phyloP scores from a whole-genome alignment of 257 asterid species.

The Solanum chmielewskii region DNA sequence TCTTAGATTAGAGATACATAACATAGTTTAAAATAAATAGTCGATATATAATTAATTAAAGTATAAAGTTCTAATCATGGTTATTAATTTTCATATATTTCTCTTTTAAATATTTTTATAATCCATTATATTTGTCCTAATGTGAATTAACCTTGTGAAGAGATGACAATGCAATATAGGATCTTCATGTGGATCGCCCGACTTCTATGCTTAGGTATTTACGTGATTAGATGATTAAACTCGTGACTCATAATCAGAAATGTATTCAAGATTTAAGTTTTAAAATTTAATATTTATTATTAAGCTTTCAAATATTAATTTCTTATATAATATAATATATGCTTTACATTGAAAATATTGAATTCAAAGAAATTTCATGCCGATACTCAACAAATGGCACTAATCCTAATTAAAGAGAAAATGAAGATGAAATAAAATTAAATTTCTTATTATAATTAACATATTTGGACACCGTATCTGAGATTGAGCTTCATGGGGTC shows the following conservation, averaged over 20 bases:
- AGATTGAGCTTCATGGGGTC: not conserved
- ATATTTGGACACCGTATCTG: not conserved
- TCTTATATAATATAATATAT: not conserved
- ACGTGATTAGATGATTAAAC: not conserved
- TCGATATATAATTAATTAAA: too few species aligned
- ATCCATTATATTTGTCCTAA: not conserved
- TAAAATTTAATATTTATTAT: not conserved
- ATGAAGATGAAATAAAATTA: not conserved
- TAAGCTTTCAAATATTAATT: not conserved
- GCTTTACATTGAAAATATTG: not conserved
- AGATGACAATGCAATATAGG: too few species aligned
- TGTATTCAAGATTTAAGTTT: not conserved
- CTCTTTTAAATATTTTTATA: too few species aligned
- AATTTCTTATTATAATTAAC: not conserved
- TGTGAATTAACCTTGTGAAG: not conserved
- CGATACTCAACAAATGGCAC: not conserved
- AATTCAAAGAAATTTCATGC: not conserved
- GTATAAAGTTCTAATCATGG: too few species aligned
- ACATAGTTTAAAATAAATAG: too few species aligned
- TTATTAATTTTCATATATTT: too few species aligned
- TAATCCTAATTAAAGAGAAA: not conserved
- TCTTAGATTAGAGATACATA: too few species aligned
- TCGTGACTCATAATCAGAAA: not conserved
- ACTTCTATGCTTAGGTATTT: not conserved
- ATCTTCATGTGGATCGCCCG: not conserved